Base-by-base conservation (phyloP, 306 rosid species). In the Cajanus cajan region DNA sequence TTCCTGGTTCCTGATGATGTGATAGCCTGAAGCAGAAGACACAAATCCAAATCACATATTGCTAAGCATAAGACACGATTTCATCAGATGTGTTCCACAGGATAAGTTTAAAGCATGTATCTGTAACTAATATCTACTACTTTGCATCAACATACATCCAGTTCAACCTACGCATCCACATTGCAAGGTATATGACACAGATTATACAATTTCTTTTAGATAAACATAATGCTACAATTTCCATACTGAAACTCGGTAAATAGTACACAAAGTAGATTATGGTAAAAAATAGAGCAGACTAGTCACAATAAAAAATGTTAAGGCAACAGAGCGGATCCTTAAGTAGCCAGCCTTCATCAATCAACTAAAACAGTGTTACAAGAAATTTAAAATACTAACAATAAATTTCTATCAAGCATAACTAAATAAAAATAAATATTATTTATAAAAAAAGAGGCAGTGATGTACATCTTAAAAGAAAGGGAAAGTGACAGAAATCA, bases 1-100 rank as follows among this genome's bases (percentile, higher is more conserved):
- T 90, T 95, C 87, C 85, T 92, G 10, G 90, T 89, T 58, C 96
- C 98, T 4, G 98, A 78, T 16, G 98, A 86, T 7, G 97, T 95
- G 63, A 95, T 95, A 66, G 89, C 96, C 98, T 95, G 86, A 62
- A 77, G 10, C 63, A 45, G 79, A 14, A 72, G 78, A 78, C 21
- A 85, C 16, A 50, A 75, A 70, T 28, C n/a, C 16, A 14, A 59
- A n/a, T 48, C 73, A 73, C 14, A 71, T 28, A 22, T 37, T 45
- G 25, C 54, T 33, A 31, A 54, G 58, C 31, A 66, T 13, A n/a
- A n/a, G n/a, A 16, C 39, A 40, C 13, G 33, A 33, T 3, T 50
- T 73, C 25, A 43, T 66, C 14, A 19, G 8, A 81, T 51, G 44
- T 4, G 11, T 68, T 44, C 36, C 15, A 11, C 39, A 37, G 8